Percentiles rank a stretch among this genome's conserved stretches.
Conservation (phyloP, 345 rosid species). For the Camelina neglecta region DNA sequence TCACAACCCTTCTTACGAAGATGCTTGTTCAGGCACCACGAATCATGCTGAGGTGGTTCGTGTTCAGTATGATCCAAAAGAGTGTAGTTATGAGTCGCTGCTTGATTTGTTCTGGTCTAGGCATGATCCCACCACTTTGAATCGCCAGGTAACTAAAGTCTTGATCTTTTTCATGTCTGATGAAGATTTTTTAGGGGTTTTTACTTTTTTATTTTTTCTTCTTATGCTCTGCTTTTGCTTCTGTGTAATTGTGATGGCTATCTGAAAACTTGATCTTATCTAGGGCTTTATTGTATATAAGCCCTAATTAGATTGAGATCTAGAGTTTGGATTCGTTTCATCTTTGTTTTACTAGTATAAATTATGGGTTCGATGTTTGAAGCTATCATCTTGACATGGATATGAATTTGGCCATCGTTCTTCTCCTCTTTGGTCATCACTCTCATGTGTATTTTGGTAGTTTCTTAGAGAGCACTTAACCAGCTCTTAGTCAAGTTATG, state of each 20-base stretch:
- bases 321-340: not conserved
- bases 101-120: conserved; percentile 82
- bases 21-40: conserved; percentile 70
- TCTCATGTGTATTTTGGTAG: not conserved
- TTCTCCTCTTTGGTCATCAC: conserved; percentile 3
- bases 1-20: conserved; percentile 73
- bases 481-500: not conserved
- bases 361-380: not conserved
- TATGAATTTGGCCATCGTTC: not conserved
- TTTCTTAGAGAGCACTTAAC: not conserved
- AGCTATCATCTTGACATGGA: not conserved
- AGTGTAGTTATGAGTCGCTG: conserved; percentile 63
- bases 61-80: conserved; percentile 87
- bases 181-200: conserved; percentile 5
- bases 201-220: not conserved
- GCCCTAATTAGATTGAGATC: not conserved
- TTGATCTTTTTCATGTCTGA: conserved; percentile 27
- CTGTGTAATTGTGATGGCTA: conserved; percentile 10
- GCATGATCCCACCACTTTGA: conserved; percentile 91
- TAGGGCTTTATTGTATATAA: not conserved
- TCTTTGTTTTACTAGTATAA: too few species aligned
- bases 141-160: conserved; percentile 70
- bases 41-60: conserved; percentile 80
- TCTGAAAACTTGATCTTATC: not conserved
- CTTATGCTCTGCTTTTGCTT: not conserved